These are phyloP conservation scores for Goffeauzyma gilvescens DNA, from an alignment of 768 basidiomycete species.

Conservation along the genomic window DNA sequence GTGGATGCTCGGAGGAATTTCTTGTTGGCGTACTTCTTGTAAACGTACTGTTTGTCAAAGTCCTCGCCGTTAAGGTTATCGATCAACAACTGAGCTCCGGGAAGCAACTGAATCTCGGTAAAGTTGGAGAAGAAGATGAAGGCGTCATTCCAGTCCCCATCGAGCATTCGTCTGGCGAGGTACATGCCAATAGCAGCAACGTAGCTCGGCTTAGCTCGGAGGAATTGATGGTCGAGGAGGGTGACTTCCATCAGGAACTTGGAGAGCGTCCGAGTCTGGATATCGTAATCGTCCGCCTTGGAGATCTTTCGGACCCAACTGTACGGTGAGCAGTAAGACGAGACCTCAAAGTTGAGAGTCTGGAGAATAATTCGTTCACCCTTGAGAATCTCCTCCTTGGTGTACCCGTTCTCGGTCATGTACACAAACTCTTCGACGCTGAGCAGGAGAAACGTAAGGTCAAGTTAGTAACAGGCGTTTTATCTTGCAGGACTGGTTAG, in stretches of 20 bases:
- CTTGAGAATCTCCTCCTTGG: constrained; percentile 88
- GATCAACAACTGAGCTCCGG: constrained; percentile 61
- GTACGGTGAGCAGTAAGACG: constrained; percentile 96
- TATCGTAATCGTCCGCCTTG: constrained; percentile 96
- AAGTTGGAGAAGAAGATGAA: constrained; percentile 86
- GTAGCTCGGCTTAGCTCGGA: constrained; percentile 80
- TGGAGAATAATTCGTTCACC: constrained; percentile 83
- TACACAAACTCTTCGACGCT: constrained; percentile 88
- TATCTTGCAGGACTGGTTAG: background rate
- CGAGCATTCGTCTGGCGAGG: constrained; percentile 79
- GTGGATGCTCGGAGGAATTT: constrained; percentile 71
- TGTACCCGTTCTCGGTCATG: constrained; percentile 91
- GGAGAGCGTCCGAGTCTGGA: constrained; percentile 88
- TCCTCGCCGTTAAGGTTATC: constrained; percentile 62
- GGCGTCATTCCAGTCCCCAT: constrained; percentile 76
- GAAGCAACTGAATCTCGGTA: constrained; percentile 67
- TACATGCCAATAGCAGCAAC: constrained; percentile 96
- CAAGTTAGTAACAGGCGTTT: too few species aligned
- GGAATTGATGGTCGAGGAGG: constrained; percentile 74
- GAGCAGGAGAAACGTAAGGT: too few species aligned
- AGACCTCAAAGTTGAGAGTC: constrained; percentile 83
- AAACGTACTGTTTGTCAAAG: constrained; percentile 70
- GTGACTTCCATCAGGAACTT: constrained; percentile 97
- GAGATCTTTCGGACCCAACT: constrained; percentile 97
- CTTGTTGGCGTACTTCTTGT: constrained; percentile 92